A percentile compares a stretch with the other conserved stretches of the same genome.
These are phyloP conservation scores for Dimocarpus longan DNA, from an alignment of 345 rosid species.

Conservation along the genomic window DNA sequence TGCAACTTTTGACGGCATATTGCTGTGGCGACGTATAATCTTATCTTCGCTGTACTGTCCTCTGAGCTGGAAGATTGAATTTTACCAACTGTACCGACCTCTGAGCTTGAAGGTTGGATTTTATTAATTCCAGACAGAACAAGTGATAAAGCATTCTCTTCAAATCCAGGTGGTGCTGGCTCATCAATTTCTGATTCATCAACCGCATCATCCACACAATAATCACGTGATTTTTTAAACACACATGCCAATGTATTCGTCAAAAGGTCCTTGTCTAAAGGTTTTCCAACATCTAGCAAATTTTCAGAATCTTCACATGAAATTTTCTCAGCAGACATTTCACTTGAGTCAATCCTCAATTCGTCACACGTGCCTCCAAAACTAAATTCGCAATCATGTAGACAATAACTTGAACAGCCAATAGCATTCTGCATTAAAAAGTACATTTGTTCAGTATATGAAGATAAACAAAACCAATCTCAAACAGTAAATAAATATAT, in stretches of 20 bases:
- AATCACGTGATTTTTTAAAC: slow-evolving; percentile 41
- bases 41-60: slow-evolving; percentile 48
- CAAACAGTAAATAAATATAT: neutral
- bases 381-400: slow-evolving; percentile 17
- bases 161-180: slow-evolving; percentile 76
- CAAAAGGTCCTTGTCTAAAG: slow-evolving; percentile 38
- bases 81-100: slow-evolving; percentile 38
- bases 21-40: slow-evolving; percentile 63
- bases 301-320: slow-evolving; percentile 33
- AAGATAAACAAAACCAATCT: neutral
- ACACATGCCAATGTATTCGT: slow-evolving; percentile 43
- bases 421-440: slow-evolving; percentile 45
- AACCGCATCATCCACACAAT: slow-evolving; percentile 32
- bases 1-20: slow-evolving; percentile 85
- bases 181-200: slow-evolving; percentile 48
- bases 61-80: slow-evolving; percentile 42
- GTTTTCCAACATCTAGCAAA: slow-evolving; percentile 30
- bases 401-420: slow-evolving; percentile 33
- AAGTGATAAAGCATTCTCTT: slow-evolving; percentile 28
- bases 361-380: slow-evolving; percentile 29
- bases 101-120: slow-evolving; percentile 43
- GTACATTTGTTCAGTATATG: slow-evolving; percentile 14
- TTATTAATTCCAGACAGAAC: slow-evolving; percentile 42
- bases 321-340: slow-evolving; percentile 20
- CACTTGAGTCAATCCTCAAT: slow-evolving; percentile 26